Conservation (phyloP, 1,284 basidiomycete species). For the Microstroma glucosiphilum region DNA sequence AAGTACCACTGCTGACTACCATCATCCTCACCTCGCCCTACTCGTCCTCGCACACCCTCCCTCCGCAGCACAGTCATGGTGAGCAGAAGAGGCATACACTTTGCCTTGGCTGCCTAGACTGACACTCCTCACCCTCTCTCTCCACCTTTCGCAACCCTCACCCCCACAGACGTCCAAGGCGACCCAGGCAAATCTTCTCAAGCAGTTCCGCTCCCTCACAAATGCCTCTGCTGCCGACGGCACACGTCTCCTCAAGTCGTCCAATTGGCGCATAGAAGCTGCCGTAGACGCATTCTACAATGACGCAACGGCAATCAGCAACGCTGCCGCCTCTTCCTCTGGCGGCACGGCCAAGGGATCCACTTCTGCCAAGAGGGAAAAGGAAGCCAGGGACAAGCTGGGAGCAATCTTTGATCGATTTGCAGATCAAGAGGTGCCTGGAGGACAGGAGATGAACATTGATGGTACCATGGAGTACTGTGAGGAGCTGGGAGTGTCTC, state of each 20-base stretch:
- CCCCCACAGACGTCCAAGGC: constrained; percentile 22
- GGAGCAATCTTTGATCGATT: constrained; percentile 61
- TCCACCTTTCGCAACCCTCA: background rate
- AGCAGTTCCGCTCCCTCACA: constrained; percentile 27
- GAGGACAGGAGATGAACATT: constrained; percentile 31
- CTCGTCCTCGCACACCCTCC: too few species aligned
- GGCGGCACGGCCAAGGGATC: constrained; percentile 16
- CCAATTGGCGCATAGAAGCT: constrained; percentile 63
- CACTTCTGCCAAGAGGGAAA: constrained; percentile 18
- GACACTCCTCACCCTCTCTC: background rate
- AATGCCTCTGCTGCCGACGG: constrained; percentile 57
- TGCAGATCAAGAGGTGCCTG: constrained; percentile 21
- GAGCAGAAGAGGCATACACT: too few species aligned
- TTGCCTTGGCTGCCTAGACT: too few species aligned
- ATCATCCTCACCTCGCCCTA: too few species aligned
- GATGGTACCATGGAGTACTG: constrained; percentile 42
- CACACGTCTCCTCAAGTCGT: constrained; percentile 64
- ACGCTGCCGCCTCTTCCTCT: constrained; percentile 21
- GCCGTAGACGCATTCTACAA: constrained; percentile 71
- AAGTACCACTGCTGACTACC: too few species aligned
- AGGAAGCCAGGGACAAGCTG: constrained; percentile 48
- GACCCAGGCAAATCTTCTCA: constrained; percentile 28
- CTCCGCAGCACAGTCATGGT: too few species aligned
- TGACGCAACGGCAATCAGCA: constrained; percentile 30
- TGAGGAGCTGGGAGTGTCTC: constrained; percentile 34